phyloP scores from a whole-genome alignment of 805 yeast genomes.

The Cephaloascus albidus region DNA sequence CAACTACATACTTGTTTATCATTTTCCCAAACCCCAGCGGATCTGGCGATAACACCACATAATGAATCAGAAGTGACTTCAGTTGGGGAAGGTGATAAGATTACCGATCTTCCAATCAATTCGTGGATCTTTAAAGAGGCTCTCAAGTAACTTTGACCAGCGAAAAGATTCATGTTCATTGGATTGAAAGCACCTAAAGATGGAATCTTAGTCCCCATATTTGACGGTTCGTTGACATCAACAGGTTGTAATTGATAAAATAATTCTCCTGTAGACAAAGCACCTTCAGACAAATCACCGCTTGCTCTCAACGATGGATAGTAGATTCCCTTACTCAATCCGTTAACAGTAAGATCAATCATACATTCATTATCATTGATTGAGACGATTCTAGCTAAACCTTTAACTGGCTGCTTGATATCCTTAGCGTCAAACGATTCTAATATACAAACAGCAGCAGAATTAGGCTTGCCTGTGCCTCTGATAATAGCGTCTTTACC shows the following conservation, averaged over 20 bases:
- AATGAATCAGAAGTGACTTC: constrained; percentile 34
- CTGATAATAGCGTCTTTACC: constrained; percentile 90
- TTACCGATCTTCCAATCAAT: constrained; percentile 62
- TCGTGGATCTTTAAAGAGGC: constrained; percentile 43
- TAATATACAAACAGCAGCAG: constrained; percentile 85
- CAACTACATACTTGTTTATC: constrained; percentile 90
- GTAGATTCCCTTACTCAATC: constrained; percentile 56
- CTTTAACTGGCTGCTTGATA: constrained; percentile 56
- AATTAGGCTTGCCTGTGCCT: constrained; percentile 80
- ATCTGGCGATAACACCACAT: constrained; percentile 87
- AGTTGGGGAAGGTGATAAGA: constrained; percentile 31
- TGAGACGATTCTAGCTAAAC: constrained; percentile 77
- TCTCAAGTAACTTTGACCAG: constrained; percentile 28
- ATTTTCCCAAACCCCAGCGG: constrained; percentile 97
- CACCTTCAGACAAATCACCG: constrained; percentile 75
- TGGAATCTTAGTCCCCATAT: constrained; percentile 15
- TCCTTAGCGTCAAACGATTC: constrained; percentile 56
- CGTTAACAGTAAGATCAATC: constrained; percentile 74
- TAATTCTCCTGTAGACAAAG: constrained; percentile 51
- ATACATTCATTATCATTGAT: constrained; percentile 44
- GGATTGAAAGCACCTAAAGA: constrained; percentile 23
- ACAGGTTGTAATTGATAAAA: constrained; percentile 35
- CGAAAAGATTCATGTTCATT: constrained; percentile 7
- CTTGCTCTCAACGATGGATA: constrained; percentile 57
- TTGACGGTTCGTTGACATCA: constrained; percentile 20